Conservation (phyloP, 176 grass and related monocot species). For the Oryza australiensis region DNA sequence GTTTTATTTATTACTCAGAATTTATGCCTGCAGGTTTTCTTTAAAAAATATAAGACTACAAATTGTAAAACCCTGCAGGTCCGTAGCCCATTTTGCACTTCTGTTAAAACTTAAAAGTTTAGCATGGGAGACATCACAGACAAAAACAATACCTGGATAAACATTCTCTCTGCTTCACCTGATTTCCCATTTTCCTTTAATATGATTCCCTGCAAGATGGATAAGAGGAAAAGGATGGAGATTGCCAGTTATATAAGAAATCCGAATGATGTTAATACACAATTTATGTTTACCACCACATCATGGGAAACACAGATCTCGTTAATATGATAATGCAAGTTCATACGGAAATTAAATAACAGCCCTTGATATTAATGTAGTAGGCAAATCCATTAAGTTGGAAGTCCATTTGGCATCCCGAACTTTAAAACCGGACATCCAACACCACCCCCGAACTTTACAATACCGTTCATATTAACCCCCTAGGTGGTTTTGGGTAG, state of each 20-base stretch:
- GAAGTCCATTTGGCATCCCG: no score
- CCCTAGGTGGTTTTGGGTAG: no score
- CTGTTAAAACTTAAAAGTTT: not conserved
- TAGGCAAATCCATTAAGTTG: not conserved
- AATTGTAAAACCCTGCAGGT: not conserved
- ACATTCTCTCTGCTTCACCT: conserved; percentile 95
- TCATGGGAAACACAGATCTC: conserved; percentile 26
- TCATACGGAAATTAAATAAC: not conserved
- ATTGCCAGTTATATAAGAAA: not conserved
- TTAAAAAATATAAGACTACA: not conserved
- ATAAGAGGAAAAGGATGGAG: conserved; percentile 19
- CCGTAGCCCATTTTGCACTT: not conserved
- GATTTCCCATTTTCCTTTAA: conserved; percentile 89
- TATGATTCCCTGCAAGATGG: conserved; percentile 66
- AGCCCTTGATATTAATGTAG: not conserved
- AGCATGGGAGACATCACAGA: not conserved
- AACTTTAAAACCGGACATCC: no score
- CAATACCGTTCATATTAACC: no score
- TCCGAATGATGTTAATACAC: not conserved
- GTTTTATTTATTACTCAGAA: not conserved
- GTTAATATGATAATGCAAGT: conserved; percentile 9
- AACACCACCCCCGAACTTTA: no score
- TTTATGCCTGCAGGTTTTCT: not conserved
- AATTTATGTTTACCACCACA: not conserved
- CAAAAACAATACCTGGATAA: conserved; percentile 77